A percentile compares a stretch with the other conserved stretches of the same genome.
Conservation (phyloP, 441 rosid species). For the Erodium texanum region DNA sequence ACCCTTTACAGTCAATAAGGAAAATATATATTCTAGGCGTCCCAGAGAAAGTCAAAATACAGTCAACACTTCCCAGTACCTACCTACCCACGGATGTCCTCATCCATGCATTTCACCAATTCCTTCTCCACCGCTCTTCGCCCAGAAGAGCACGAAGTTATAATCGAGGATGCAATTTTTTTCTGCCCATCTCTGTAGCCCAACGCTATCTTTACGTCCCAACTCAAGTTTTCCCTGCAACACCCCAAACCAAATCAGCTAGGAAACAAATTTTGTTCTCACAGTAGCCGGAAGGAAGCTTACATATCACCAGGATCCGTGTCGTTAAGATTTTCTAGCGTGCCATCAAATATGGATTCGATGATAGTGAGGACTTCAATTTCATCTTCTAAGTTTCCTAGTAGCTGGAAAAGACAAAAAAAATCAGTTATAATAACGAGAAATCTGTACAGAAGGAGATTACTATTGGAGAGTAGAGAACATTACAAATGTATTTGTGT, state of each 20-base stretch:
- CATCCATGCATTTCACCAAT: constrained; percentile 21
- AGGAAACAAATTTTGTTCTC: not conserved
- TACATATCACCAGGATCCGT: constrained; percentile 39
- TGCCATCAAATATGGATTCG: constrained; percentile 43
- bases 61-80: too few species aligned
- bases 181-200: constrained; percentile 47
- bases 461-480: constrained; percentile 11
- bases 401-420: constrained; percentile 30
- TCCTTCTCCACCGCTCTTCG: constrained; percentile 43
- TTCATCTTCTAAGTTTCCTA: constrained; percentile 48
- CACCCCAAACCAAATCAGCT: not conserved
- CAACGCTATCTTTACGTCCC: constrained; percentile 65
- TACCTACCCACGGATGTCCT: constrained; percentile 6
- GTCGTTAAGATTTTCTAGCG: constrained; percentile 60
- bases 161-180: constrained; percentile 56
- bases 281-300: not conserved
- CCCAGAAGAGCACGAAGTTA: constrained; percentile 59
- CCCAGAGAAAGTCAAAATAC: too few species aligned
- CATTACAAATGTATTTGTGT: constrained; percentile 32
- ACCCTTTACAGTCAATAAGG: too few species aligned
- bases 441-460: not conserved
- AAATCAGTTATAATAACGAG: not conserved
- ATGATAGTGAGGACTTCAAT: constrained; percentile 56
- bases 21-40: too few species aligned
- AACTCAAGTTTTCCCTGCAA: constrained; percentile 37